phyloP scores from a whole-genome alignment of 495 filamentous ascomycete species.

The Hypomontagnella submonticulosa region DNA sequence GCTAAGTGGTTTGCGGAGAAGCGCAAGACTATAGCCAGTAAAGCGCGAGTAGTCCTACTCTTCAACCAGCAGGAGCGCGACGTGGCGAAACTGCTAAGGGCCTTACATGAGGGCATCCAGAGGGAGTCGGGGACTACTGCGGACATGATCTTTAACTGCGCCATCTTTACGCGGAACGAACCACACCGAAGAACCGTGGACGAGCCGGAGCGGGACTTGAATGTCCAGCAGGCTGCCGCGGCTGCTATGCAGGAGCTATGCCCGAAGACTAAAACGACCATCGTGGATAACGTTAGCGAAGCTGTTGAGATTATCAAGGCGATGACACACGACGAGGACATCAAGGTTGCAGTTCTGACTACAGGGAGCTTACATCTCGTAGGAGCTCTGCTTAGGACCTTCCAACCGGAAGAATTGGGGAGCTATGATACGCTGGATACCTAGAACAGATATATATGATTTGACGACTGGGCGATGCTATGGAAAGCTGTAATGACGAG shows the following conservation, averaged over 20 bases:
- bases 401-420: slow-evolving; percentile 63
- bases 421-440: not conserved
- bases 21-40: slow-evolving; percentile 43
- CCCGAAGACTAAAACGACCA: slow-evolving; percentile 29
- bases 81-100: slow-evolving; percentile 65
- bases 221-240: slow-evolving; percentile 48
- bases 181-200: slow-evolving; percentile 22
- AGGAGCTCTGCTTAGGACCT: slow-evolving; percentile 78
- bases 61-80: slow-evolving; percentile 97
- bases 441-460: not conserved
- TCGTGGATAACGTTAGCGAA: slow-evolving; percentile 44
- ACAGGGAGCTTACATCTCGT: slow-evolving; percentile 94
- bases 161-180: slow-evolving; percentile 59
- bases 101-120: slow-evolving; percentile 52
- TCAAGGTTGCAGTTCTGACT: slow-evolving; percentile 58
- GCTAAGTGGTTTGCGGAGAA: slow-evolving; percentile 76
- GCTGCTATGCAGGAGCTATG: slow-evolving; percentile 39
- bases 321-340: slow-evolving; percentile 27
- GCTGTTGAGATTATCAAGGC: slow-evolving; percentile 44
- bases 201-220: slow-evolving; percentile 47
- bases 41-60: slow-evolving; percentile 65
- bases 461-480: not conserved
- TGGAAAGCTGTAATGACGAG: not conserved
- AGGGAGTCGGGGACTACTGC: not conserved
- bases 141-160: slow-evolving; percentile 46